Evolutionary conservation across 257 asterid species (phyloP).

Genomic region (Craterostigma plantagineum): DNA sequence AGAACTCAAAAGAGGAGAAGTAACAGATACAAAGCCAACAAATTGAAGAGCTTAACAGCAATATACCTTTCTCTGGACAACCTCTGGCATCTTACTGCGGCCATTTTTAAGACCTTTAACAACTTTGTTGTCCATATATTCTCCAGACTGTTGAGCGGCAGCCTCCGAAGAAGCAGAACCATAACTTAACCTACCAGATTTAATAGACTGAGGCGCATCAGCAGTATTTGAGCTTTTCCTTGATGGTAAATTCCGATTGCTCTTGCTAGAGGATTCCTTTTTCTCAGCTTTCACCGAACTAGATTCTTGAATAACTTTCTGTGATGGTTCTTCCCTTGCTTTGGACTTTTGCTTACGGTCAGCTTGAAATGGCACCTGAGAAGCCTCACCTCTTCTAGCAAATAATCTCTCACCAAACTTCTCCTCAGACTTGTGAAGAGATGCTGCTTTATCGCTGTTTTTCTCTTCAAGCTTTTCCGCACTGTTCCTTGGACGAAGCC

Average conservation of each 20-base stretch:
- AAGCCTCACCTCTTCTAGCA: slow-evolving; percentile 20
- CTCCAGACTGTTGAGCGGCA: slow-evolving; percentile 33
- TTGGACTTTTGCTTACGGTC: slow-evolving; percentile 43
- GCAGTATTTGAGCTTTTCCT: slow-evolving; percentile 22
- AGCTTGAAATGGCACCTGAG: slow-evolving; percentile 41
- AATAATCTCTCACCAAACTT: too few relatives aligned
- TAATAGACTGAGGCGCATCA: slow-evolving; percentile 26
- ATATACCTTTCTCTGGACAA: slow-evolving; percentile 67
- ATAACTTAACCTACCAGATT: slow-evolving; percentile 32
- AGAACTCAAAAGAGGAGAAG: background rate
- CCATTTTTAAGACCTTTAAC: slow-evolving; percentile 37
- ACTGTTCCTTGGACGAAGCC: slow-evolving; percentile 62
- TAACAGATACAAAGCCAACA: background rate
- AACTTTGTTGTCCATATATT: slow-evolving; percentile 31
- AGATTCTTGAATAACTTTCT: slow-evolving; percentile 37
- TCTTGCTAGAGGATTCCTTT: slow-evolving; percentile 29
- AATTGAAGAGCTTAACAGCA: slow-evolving; percentile 9
- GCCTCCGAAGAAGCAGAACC: slow-evolving; percentile 34
- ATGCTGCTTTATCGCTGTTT: slow-evolving; percentile 36
- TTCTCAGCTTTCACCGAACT: slow-evolving; percentile 29
- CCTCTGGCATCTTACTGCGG: slow-evolving; percentile 59
- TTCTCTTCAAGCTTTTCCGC: slow-evolving; percentile 58
- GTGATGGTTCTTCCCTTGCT: slow-evolving; percentile 34
- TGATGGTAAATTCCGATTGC: slow-evolving; percentile 34
- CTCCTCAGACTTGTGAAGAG: slow-evolving; percentile 11